These are phyloP conservation scores for Eucalyptus viminalis DNA, from an alignment of 345 rosid genomes.

Conservation along the genomic window DNA sequence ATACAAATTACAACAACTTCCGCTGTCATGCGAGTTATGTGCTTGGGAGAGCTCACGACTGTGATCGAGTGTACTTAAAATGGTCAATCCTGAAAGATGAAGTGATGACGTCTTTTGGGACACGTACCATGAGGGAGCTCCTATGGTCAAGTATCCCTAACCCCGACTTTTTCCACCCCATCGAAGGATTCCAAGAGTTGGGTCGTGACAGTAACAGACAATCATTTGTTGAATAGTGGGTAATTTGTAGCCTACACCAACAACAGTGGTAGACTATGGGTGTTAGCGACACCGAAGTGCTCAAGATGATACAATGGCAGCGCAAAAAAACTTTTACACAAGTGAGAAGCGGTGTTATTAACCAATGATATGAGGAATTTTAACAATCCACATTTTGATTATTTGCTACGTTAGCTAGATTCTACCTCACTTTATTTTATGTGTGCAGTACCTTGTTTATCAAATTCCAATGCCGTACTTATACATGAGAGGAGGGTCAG, in stretches of 20 bases:
- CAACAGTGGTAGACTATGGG: background rate
- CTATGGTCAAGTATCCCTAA: too few relatives aligned
- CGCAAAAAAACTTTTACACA: background rate
- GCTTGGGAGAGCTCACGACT: too few relatives aligned
- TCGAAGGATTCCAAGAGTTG: too few relatives aligned
- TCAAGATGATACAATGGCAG: background rate
- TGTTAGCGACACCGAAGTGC: background rate
- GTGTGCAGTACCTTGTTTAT: too few relatives aligned
- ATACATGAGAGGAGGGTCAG: background rate
- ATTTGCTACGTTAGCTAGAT: background rate
- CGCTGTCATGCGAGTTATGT: fast-evolving
- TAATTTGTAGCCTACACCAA: background rate
- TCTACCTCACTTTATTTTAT: too few relatives aligned
- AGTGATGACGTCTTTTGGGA: too few relatives aligned
- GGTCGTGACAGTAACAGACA: background rate
- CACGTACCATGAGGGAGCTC: too few relatives aligned
- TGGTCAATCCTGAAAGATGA: too few relatives aligned
- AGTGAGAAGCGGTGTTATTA: background rate
- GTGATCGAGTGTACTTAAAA: too few relatives aligned
- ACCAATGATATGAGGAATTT: background rate
- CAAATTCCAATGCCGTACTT: background rate
- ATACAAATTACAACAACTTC: too few relatives aligned
- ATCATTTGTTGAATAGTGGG: background rate
- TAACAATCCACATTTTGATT: background rate
- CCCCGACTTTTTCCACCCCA: too few relatives aligned